These are phyloP conservation scores for Ichthyophthirius multifiliis DNA, from an alignment of 169 alveolate genomes.

Conservation along the genomic window DNA sequence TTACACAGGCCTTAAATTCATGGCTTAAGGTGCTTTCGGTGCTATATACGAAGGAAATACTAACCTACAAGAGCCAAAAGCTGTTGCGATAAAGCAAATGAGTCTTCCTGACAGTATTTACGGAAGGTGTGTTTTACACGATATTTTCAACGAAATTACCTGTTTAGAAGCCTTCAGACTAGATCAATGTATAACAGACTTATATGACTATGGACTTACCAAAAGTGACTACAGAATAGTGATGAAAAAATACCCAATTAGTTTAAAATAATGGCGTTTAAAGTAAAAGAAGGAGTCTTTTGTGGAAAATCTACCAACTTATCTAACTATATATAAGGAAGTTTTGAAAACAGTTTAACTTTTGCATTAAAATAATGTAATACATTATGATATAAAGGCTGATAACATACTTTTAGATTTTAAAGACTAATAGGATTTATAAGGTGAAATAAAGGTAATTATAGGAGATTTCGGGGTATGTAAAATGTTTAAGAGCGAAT, in stretches of 20 bases:
- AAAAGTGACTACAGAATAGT: slow-evolving; percentile 81
- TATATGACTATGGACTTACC: slow-evolving; percentile 88
- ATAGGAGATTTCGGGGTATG: slow-evolving; percentile 93
- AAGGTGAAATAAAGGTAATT: slow-evolving; percentile 73
- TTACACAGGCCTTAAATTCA: slow-evolving; percentile 72
- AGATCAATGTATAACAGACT: slow-evolving; percentile 81
- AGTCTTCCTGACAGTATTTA: slow-evolving; percentile 73
- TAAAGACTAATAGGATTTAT: not conserved
- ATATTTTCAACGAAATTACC: slow-evolving; percentile 85
- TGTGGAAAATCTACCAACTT: slow-evolving; percentile 70
- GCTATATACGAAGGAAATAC: slow-evolving; percentile 80
- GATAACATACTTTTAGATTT: slow-evolving; percentile 87
- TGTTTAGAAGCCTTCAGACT: slow-evolving; percentile 83
- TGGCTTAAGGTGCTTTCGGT: slow-evolving; percentile 90
- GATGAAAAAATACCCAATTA: slow-evolving; percentile 79
- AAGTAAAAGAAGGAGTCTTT: slow-evolving; percentile 47
- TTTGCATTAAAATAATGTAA: slow-evolving; percentile 84
- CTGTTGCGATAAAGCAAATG: slow-evolving; percentile 84
- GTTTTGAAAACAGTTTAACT: slow-evolving; percentile 80
- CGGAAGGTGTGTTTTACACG: slow-evolving; percentile 84
- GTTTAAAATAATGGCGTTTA: slow-evolving; percentile 84
- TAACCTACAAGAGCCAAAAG: slow-evolving; percentile 66
- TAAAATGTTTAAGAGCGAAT: slow-evolving; percentile 82
- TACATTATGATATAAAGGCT: slow-evolving; percentile 93
- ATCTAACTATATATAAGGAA: slow-evolving; percentile 81